Conservation (phyloP, 179 eudicot species). For the Patellifolia procumbens region DNA sequence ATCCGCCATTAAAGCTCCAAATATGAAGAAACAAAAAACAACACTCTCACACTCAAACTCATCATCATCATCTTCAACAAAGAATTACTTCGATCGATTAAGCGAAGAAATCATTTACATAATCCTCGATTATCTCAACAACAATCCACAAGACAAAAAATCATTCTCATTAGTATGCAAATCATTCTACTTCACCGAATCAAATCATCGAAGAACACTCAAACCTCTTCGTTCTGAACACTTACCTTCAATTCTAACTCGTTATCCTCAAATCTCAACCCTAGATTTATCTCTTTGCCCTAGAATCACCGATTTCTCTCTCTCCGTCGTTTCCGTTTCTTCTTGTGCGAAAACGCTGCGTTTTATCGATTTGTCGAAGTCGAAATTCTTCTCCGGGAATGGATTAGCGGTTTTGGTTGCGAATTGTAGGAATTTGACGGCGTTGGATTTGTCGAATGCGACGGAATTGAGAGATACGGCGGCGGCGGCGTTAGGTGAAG, state of each 20-base stretch:
- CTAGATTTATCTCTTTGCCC: conserved; percentile 79
- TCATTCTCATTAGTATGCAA: conserved; percentile 71
- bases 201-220: conserved; percentile 55
- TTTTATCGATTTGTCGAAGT: conserved; percentile 59
- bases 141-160: conserved; percentile 57
- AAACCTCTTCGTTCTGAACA: conserved; percentile 67
- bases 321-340: conserved; percentile 28
- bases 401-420: conserved; percentile 56
- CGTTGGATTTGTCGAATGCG: conserved; percentile 75
- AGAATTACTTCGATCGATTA: conserved; percentile 54
- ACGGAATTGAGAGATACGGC: conserved; percentile 57
- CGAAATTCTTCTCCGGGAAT: conserved; percentile 54
- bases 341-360: conserved; percentile 33
- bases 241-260: conserved; percentile 40
- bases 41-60: too few relatives aligned
- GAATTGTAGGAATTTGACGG: conserved; percentile 55
- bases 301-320: conserved; percentile 52
- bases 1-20: conserved; percentile 12
- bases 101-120: conserved; percentile 63
- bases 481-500: conserved; percentile 68
- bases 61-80: too few relatives aligned
- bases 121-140: conserved; percentile 56
- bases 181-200: conserved; percentile 55
- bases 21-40: conserved; percentile 68
- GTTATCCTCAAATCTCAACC: conserved; percentile 42